A percentile compares a stretch with the other conserved stretches of the same genome.
Evolutionary conservation across 2,329 filamentous ascomycete genomes (phyloP).

Genomic region (Herpomyces periplanetae): DNA sequence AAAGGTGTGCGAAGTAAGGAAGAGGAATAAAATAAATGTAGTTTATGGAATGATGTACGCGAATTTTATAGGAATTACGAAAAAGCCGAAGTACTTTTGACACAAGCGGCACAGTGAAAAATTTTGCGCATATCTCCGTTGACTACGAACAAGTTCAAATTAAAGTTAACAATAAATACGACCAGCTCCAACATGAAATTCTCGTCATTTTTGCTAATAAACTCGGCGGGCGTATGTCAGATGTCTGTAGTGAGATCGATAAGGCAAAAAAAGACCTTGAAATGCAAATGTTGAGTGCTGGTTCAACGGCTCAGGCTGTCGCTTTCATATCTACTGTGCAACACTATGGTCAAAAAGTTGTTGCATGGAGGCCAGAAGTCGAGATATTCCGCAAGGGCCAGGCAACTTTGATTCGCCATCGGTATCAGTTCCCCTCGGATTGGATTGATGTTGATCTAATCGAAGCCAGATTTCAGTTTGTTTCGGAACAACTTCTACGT

Average conservation of each 20-base stretch:
- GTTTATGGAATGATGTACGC: too few species aligned
- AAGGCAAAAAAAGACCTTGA: slow-evolving; percentile 67
- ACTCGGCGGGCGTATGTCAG: slow-evolving; percentile 56
- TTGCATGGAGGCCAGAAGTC: slow-evolving; percentile 74
- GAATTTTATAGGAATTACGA: slow-evolving; percentile 78
- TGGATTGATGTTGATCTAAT: slow-evolving; percentile 92
- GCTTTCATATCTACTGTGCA: slow-evolving; percentile 96
- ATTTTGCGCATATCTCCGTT: slow-evolving; percentile 72
- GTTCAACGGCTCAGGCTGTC: slow-evolving; percentile 80
- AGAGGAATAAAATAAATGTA: too few species aligned
- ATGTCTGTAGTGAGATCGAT: slow-evolving; percentile 65
- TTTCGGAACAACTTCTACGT: slow-evolving; percentile 61
- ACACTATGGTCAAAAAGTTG: slow-evolving; percentile 71
- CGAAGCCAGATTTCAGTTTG: slow-evolving; percentile 67
- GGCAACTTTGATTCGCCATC: slow-evolving; percentile 53
- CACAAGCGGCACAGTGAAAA: slow-evolving; percentile 64
- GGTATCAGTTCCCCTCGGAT: slow-evolving; percentile 67
- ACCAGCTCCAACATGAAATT: slow-evolving; percentile 97
- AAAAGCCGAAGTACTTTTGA: slow-evolving; percentile 89
- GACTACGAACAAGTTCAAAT: slow-evolving; percentile 96
- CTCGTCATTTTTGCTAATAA: slow-evolving; percentile 64
- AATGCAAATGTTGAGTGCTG: slow-evolving; percentile 58
- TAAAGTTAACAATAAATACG: slow-evolving; percentile 94
- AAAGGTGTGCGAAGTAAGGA: too few species aligned
- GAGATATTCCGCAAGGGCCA: slow-evolving; percentile 85